phyloP scores from a whole-genome alignment of 257 asterid genomes.

The Lycium ferocissimum region DNA sequence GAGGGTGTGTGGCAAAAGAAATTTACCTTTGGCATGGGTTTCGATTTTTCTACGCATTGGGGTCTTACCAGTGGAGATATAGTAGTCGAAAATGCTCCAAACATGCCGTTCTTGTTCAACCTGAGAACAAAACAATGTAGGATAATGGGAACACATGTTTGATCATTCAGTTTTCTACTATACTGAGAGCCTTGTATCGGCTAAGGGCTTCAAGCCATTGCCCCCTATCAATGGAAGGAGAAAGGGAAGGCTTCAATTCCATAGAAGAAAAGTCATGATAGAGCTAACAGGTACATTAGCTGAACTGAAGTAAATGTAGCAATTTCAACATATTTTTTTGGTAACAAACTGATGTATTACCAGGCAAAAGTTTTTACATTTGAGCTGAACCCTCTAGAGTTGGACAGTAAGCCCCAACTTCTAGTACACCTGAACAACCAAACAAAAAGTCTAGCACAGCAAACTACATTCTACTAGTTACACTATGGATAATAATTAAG shows the following conservation, averaged over 20 bases:
- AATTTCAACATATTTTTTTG: neutral
- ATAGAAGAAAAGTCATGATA: too few relatives aligned
- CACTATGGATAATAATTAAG: too few relatives aligned
- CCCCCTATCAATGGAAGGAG: too few relatives aligned
- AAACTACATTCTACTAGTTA: too few relatives aligned
- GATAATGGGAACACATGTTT: neutral
- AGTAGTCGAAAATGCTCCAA: constrained; percentile 25
- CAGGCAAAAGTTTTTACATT: too few relatives aligned
- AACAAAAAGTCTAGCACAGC: too few relatives aligned
- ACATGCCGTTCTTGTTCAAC: constrained; percentile 20
- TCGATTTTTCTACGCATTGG: constrained; percentile 14
- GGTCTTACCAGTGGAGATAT: constrained; percentile 25
- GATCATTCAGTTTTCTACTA: neutral
- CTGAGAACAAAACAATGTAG: constrained; percentile 16
- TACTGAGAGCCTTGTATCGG: constrained; percentile 28
- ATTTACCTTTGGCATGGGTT: neutral
- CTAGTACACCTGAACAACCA: too few relatives aligned
- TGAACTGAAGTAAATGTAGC: constrained; percentile 2
- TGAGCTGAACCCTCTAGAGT: too few relatives aligned
- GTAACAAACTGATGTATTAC: too few relatives aligned
- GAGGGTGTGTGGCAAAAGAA: constrained; percentile 17
- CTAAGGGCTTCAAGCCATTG: neutral
- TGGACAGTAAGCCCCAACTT: too few relatives aligned
- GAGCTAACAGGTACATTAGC: neutral
- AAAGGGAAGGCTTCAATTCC: too few relatives aligned